Base-by-base conservation (phyloP, 805 yeast species). In the Osmozyma mogii region DNA sequence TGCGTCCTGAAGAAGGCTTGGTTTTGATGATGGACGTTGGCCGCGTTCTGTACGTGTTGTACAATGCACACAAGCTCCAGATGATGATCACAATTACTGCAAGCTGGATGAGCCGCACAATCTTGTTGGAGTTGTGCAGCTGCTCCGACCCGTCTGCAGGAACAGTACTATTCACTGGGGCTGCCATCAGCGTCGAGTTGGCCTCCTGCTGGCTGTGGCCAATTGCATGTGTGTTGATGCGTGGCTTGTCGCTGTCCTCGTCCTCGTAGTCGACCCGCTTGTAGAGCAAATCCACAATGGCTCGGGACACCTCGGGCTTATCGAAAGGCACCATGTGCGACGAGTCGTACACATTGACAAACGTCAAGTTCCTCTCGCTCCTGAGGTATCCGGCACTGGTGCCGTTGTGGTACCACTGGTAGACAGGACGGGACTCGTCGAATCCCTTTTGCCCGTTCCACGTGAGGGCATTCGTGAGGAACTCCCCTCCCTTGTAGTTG, bases 281-380 rank as follows among this genome's bases (percentile, higher is more conserved):
- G 11, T 36, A 44, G 22, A 65, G 44, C 14, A 72, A 36, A 45
- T 84, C 87, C 23, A 87, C 57, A 36, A 88, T 55, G 11, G 85
- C 84, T 40, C 87, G 65, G 6, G 88, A 71, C 16, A 71, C 66
- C 26, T 67, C 73, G 2, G 92, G 82, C 30, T 72, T 58, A 50
- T 88, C 96, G 41, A 72, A 78, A 1, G 97, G 95, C 15, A 87
- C 92, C 97, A 92, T 89, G 50, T 92, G 97, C 3, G 95, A 80
- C 0, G 95, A 75, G 43, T 84, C 73, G 50, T 57, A 72, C 2
- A 89, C 73, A 34, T 75, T 73, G 18, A 83, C 75, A 50, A 80
- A 81, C 0, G 95, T 80, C 45, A 89, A 61, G 47, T 84, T 84
- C 38, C 84, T 66, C 27, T 77, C 88, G 12, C 54, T 29, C 35